Percentiles rank a stretch among this genome's conserved stretches.
Conservation (phyloP, 2,329 filamentous ascomycete genomes). For the Lecanicillium sp. region DNA sequence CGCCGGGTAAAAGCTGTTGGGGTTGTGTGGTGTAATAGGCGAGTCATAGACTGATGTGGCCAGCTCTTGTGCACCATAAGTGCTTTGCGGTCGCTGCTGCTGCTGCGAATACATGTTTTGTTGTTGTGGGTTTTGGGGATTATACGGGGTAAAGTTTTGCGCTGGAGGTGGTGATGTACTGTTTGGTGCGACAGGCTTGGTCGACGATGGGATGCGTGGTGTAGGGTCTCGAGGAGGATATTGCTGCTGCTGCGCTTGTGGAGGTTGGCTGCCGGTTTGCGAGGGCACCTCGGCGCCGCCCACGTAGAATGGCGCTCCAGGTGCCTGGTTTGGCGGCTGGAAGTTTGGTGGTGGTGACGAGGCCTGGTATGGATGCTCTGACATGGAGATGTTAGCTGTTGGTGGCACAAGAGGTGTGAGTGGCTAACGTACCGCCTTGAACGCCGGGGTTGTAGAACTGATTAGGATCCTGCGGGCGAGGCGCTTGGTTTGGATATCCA, state of each 20-base stretch:
- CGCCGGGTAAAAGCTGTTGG: constrained; percentile 33
- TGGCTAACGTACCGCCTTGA: constrained; percentile 12
- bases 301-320: constrained; percentile 57
- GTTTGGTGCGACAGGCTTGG: constrained; percentile 40
- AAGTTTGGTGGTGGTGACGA: constrained; percentile 46
- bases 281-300: constrained; percentile 48
- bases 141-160: constrained; percentile 34
- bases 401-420: constrained; percentile 2
- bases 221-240: constrained; percentile 45
- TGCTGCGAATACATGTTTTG: constrained; percentile 24
- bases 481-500: constrained; percentile 33
- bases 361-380: constrained; percentile 37
- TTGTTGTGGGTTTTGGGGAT: constrained; percentile 19
- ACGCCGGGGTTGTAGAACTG: constrained; percentile 61
- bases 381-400: constrained; percentile 10
- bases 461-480: constrained; percentile 49
- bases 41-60: constrained; percentile 72
- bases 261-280: constrained; percentile 18
- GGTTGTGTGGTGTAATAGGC: constrained; percentile 50
- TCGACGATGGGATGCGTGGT: constrained; percentile 37
- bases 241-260: constrained; percentile 29
- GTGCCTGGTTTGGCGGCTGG: constrained; percentile 40
- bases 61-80: constrained; percentile 67
- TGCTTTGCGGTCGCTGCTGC: constrained; percentile 50
- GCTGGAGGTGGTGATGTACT: constrained; percentile 45